Percentiles rank a stretch among this genome's conserved stretches.
These are phyloP conservation scores for Hypoxylon sp. DNA, from an alignment of 2,329 filamentous ascomycete species.

Conservation along the genomic window DNA sequence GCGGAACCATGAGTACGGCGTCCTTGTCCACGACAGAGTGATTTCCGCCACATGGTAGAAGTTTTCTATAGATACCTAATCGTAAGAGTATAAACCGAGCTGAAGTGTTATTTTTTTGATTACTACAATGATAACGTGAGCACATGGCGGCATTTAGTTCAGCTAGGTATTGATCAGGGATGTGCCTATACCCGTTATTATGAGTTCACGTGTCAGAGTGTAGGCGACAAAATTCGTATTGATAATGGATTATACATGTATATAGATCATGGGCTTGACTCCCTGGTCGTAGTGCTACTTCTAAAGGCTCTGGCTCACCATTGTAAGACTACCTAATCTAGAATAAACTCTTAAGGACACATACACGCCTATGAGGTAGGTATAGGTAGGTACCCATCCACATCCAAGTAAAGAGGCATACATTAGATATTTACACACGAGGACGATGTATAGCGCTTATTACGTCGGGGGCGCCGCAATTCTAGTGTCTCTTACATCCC, in stretches of 20 bases:
- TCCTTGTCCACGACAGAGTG: background rate
- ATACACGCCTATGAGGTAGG: slow-evolving; percentile 1
- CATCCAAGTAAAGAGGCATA: background rate
- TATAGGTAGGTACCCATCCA: background rate
- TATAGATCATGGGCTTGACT: background rate
- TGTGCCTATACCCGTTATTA: background rate
- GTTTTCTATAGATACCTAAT: background rate
- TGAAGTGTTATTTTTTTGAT: background rate
- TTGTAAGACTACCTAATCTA: background rate
- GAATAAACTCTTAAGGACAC: background rate
- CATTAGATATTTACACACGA: background rate
- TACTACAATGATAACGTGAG: slow-evolving; percentile 8
- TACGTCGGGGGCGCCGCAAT: slow-evolving; percentile 19
- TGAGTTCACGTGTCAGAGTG: background rate
- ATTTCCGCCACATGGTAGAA: background rate
- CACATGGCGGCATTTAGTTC: background rate
- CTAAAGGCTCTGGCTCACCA: background rate
- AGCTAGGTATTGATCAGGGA: background rate
- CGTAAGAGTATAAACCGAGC: too few relatives aligned
- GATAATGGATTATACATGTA: background rate
- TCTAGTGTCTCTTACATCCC: slow-evolving; percentile 12
- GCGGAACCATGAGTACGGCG: background rate
- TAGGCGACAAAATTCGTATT: background rate
- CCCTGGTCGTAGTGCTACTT: background rate
- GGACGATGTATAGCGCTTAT: background rate